Evolutionary conservation across 345 rosid genomes (phyloP).

Genomic region (Cochlearia excelsa): DNA sequence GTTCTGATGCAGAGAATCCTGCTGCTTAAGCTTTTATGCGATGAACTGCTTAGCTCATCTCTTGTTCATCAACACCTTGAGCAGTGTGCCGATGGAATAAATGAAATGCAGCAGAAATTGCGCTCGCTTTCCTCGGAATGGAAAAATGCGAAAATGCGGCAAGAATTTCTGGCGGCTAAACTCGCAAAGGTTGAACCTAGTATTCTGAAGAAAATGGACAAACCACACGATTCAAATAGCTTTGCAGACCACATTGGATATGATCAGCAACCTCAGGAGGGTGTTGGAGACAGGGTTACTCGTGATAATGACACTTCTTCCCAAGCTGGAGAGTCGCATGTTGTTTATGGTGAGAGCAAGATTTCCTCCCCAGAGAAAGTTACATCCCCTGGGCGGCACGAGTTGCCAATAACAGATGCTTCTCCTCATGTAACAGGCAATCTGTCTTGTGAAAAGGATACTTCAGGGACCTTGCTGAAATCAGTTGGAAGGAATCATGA

Average conservation of each 20-base stretch:
- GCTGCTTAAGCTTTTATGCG: conserved; percentile 82
- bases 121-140: conserved; percentile 63
- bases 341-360: conserved; percentile 32
- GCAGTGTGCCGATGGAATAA: conserved; percentile 67
- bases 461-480: conserved; percentile 40
- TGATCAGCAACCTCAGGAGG: conserved; percentile 37
- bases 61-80: conserved; percentile 89
- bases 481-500: conserved; percentile 30
- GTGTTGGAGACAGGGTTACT: conserved; percentile 32
- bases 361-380: conserved; percentile 35
- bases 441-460: conserved; percentile 35
- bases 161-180: conserved; percentile 60
- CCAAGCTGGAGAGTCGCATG: conserved; percentile 35
- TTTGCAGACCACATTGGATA: conserved; percentile 21
- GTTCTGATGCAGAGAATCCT: conserved; percentile 66
- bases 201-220: conserved; percentile 41
- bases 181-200: conserved; percentile 48
- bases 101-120: conserved; percentile 84
- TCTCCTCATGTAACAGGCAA: conserved; percentile 28
- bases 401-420: conserved; percentile 35
- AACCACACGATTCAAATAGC: conserved; percentile 30
- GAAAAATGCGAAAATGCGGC: conserved; percentile 67
- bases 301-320: conserved; percentile 34
- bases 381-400: conserved; percentile 35
- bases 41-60: conserved; percentile 80